Base-by-base conservation (phyloP, 1,284 basidiomycete species). In the Singerocomus inundabilis region DNA sequence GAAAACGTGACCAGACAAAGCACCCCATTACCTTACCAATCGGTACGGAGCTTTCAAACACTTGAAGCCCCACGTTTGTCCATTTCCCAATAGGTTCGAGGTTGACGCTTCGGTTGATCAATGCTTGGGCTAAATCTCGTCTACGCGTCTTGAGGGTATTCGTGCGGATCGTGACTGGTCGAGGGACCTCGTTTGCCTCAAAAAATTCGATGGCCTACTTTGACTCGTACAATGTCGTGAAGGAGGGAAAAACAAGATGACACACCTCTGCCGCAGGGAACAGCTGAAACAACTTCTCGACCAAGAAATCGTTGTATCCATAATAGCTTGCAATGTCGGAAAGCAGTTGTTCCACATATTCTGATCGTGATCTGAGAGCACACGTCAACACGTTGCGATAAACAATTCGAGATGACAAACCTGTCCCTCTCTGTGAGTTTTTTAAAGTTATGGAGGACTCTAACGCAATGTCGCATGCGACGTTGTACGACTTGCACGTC, bases 1-100 rank as follows among this genome's bases (percentile, higher is more conserved):
- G 39, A 49, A 43, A n/a, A 45, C 29, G 47, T 25, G 18, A n/a
- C 24, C 12, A 31, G n/a, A 35, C 12, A 13, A 31, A 38, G 8
- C 13, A 34, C 28, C 29, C 11, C 33, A 42, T 18, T 34, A 41
- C 53, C 62, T 44, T 58, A 82, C 91, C 93, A 54, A 99, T 91
- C 2, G 97, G 97, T 4, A 99, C 95, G 50, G 82, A 85, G 57
- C 91, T 94, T 71, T 99, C 97, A 64, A 99, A 99, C 2, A 99
- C 89, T 70, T 99, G 97, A 29, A 99, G 78, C 8, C 97, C 97
- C 54, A 98, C 95, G 67, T 98, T 98, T 44, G 91, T 92, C 97
- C 97, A 99, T 71, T 97, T 97, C 29, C 97, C 97, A 57, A 99
- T 93, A 7, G 97, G 95, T 69, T 99, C 96, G 53, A 99, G 81